Evolutionary conservation across 441 rosid genomes (phyloP).

Genomic region (Cnidoscolus chayamansa): DNA sequence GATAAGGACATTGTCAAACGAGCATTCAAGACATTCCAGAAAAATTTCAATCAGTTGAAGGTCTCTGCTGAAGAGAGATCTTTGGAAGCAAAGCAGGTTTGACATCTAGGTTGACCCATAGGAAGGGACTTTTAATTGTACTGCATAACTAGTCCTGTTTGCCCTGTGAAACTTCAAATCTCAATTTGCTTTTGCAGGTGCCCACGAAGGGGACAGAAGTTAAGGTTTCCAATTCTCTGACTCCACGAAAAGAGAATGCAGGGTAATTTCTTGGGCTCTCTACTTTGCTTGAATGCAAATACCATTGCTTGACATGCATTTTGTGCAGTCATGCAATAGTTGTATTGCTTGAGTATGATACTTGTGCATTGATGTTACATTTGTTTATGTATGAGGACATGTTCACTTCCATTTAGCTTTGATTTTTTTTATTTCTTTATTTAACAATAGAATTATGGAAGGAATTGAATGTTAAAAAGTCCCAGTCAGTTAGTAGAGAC

Average conservation of each 20-base stretch:
- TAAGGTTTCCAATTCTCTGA: slow-evolving; percentile 36
- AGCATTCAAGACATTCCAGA: slow-evolving; percentile 88
- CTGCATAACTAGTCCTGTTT: slow-evolving; percentile 5
- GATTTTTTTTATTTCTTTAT: not conserved
- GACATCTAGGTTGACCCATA: slow-evolving; percentile 5
- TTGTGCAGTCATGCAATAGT: not conserved
- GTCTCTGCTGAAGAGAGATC: slow-evolving; percentile 44
- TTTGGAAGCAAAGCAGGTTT: slow-evolving; percentile 56
- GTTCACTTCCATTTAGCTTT: slow-evolving; percentile 2
- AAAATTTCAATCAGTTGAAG: slow-evolving; percentile 45
- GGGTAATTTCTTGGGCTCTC: slow-evolving; percentile 46
- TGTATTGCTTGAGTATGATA: too few relatives aligned
- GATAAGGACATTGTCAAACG: slow-evolving; percentile 94
- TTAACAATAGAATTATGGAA: not conserved
- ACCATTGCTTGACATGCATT: slow-evolving; percentile 1
- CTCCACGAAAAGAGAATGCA: slow-evolving; percentile 51
- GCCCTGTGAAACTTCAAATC: slow-evolving; percentile 9
- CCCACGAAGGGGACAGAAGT: slow-evolving; percentile 40
- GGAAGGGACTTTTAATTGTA: slow-evolving; percentile 14
- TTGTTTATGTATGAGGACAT: not conserved
- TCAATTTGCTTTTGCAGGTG: slow-evolving; percentile 36
- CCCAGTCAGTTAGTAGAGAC: not conserved
- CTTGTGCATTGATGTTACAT: slow-evolving; percentile 13
- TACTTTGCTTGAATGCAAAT: slow-evolving; percentile 10
- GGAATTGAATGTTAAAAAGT: not conserved